Percentiles rank a stretch among this genome's conserved stretches.
These are phyloP conservation scores for Nyssa sinensis DNA, from an alignment of 148 eudicot genomes.

Conservation along the genomic window DNA sequence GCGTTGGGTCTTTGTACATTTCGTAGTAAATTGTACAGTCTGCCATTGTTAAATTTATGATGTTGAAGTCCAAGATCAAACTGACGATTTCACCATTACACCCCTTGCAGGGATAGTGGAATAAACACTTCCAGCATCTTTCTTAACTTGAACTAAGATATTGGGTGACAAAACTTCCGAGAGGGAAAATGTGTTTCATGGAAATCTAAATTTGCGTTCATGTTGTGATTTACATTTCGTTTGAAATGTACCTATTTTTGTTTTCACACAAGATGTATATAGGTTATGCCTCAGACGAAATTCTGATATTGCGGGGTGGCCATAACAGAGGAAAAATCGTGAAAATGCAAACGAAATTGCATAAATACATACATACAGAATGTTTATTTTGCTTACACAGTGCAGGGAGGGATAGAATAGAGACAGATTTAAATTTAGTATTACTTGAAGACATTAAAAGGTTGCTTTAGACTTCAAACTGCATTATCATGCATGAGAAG, in stretches of 20 bases:
- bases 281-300: too few species aligned
- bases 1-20: slow-evolving; percentile 1
- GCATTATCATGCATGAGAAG: too few species aligned
- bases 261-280: not conserved
- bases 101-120: not conserved
- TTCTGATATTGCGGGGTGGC: not conserved
- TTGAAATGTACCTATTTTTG: not conserved
- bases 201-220: not conserved
- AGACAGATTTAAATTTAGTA: too few species aligned
- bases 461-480: too few species aligned
- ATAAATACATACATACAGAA: too few species aligned
- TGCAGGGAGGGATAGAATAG: not conserved
- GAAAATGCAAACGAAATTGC: too few species aligned
- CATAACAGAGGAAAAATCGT: not conserved
- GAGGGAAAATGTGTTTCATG: not conserved
- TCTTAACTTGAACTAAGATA: not conserved
- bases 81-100: not conserved
- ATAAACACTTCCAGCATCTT: not conserved
- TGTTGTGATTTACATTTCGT: not conserved
- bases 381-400: too few species aligned
- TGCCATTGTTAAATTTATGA: slow-evolving; percentile 9
- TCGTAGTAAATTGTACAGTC: slow-evolving; percentile 9
- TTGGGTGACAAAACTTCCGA: not conserved
- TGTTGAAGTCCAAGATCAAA: not conserved
- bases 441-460: too few species aligned